These are phyloP conservation scores for Chenopodium formosanum DNA, from an alignment of 148 eudicot genomes.

Conservation along the genomic window DNA sequence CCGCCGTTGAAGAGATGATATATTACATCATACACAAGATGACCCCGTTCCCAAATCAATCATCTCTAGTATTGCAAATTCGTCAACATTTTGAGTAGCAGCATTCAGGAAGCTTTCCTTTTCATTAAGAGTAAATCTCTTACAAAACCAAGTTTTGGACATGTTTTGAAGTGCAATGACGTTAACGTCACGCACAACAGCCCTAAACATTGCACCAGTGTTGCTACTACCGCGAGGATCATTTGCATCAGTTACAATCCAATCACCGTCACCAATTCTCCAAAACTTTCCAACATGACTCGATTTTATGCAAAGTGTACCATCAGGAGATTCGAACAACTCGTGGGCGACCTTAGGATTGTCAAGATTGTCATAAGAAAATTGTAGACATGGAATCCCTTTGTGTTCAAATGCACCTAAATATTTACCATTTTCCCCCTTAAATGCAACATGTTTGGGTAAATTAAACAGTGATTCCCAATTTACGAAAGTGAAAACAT, in stretches of 20 bases:
- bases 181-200: not conserved
- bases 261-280: not conserved
- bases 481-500: not conserved
- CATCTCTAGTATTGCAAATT: not conserved
- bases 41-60: not conserved
- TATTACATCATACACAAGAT: too few species aligned
- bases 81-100: not conserved
- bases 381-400: not conserved
- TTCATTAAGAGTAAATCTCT: not conserved
- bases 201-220: constrained; percentile 8
- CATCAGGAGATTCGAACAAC: not conserved
- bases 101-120: not conserved
- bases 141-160: not conserved
- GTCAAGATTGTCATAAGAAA: not conserved
- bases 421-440: constrained; percentile 9
- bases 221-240: constrained; percentile 16
- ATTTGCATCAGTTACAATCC: constrained; percentile 9
- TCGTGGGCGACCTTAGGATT: not conserved
- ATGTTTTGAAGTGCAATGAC: not conserved
- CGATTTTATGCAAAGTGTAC: constrained; percentile 1
- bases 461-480: not conserved
- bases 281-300: not conserved
- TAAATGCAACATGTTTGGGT: constrained; percentile 2
- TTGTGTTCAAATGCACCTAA: not conserved
- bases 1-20: too few species aligned